Evolutionary conservation across 306 rosid genomes (phyloP).

Genomic region (Inga leiocalycina): DNA sequence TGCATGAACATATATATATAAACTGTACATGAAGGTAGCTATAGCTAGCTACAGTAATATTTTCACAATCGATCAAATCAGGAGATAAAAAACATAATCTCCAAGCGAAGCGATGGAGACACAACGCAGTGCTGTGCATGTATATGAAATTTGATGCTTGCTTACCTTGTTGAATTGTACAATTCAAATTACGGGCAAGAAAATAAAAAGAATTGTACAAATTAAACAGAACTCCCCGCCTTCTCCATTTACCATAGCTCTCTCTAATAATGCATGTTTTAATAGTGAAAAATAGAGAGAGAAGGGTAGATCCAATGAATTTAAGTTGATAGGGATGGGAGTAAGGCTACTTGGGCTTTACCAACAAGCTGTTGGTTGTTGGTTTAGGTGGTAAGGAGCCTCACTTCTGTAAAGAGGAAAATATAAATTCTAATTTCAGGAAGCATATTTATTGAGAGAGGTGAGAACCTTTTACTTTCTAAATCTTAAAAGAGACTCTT

Average conservation of each 20-base stretch:
- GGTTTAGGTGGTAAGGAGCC: no score
- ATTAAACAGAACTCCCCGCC: not conserved
- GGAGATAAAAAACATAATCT: slow-evolving; percentile 24
- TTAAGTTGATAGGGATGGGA: no score
- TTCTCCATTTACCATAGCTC: not conserved
- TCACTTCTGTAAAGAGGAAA: rapidly evolving
- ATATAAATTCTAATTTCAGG: rapidly evolving
- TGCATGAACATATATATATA: not conserved
- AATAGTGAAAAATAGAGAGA: not conserved
- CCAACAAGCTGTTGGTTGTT: no score
- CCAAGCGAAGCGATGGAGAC: slow-evolving; percentile 8
- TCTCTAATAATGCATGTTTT: not conserved
- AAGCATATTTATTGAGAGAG: no score
- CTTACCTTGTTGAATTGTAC: not conserved
- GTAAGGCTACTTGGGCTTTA: no score
- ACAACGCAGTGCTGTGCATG: slow-evolving; percentile 12
- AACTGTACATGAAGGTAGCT: not conserved
- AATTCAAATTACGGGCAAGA: no score
- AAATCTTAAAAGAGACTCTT: no score
- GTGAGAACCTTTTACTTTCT: no score
- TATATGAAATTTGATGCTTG: not conserved
- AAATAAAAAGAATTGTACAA: no score
- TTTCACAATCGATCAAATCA: slow-evolving; percentile 33
- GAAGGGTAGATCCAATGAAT: not conserved
- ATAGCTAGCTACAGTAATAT: not conserved